These are phyloP conservation scores for Teratosphaeria epicoccoides DNA, from an alignment of 2,329 filamentous ascomycete genomes.

Conservation along the genomic window DNA sequence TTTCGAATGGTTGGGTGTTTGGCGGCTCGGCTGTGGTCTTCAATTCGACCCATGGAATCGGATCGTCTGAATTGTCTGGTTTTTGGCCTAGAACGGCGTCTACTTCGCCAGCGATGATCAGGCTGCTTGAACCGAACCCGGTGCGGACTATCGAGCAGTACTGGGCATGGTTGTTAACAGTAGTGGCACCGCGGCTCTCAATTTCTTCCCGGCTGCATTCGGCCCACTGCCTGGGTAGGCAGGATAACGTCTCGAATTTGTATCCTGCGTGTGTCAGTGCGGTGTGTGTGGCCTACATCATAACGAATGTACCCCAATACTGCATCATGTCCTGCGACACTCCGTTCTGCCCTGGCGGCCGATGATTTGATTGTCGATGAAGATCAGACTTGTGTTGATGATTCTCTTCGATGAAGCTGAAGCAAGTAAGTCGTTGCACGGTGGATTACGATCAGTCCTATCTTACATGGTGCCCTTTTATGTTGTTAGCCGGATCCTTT, in stretches of 20 bases:
- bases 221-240: conserved; percentile 65
- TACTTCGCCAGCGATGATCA: conserved; percentile 87
- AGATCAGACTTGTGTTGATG: conserved; percentile 59
- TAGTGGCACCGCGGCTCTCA: conserved; percentile 57
- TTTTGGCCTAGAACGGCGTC: conserved; percentile 86
- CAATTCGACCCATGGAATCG: conserved; percentile 86
- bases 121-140: conserved; percentile 61
- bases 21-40: conserved; percentile 56
- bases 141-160: conserved; percentile 93
- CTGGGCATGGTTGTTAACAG: conserved; percentile 82
- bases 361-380: conserved; percentile 40
- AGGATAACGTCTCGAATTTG: conserved; percentile 84
- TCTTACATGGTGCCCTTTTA: conserved; percentile 47
- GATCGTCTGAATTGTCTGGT: conserved; percentile 51
- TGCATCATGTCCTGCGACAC: conserved; percentile 72
- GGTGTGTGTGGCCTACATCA: neutral
- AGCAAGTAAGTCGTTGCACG: neutral
- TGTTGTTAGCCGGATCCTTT: conserved; percentile 3
- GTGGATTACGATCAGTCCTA: neutral
- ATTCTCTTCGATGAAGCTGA: conserved; percentile 87
- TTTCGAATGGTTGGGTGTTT: conserved; percentile 50
- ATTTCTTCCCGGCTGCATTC: conserved; percentile 65
- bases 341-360: conserved; percentile 39
- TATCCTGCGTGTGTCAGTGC: conserved; percentile 51
- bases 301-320: conserved; percentile 61